Conservation (phyloP, 2,329 filamentous ascomycete species). For the Annulohypoxylon truncatum region DNA sequence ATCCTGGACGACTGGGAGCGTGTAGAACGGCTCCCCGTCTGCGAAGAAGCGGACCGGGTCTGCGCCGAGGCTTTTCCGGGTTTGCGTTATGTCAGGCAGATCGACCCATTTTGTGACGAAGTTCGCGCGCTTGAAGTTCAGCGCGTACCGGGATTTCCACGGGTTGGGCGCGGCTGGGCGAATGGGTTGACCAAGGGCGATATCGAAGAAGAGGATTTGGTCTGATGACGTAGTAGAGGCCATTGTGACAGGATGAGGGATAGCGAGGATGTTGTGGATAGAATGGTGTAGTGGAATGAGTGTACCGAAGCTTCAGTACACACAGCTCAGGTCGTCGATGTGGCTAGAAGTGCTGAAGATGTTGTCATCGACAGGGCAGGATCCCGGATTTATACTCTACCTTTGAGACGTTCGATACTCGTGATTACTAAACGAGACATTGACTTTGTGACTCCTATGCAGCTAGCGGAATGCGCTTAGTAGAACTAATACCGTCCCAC, state of each 20-base stretch:
- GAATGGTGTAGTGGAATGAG: neutral
- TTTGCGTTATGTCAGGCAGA: constrained; percentile 61
- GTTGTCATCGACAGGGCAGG: neutral
- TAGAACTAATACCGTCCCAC: neutral
- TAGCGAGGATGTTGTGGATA: neutral
- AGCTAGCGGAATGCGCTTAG: neutral
- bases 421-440: neutral
- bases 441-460: neutral
- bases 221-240: neutral
- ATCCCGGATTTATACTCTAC: neutral
- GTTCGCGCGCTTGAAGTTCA: constrained; percentile 55
- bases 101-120: constrained; percentile 60
- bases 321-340: neutral
- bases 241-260: neutral
- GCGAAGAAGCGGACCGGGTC: constrained; percentile 64
- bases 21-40: constrained; percentile 68
- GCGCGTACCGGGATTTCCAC: constrained; percentile 51
- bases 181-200: neutral
- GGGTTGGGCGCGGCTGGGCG: constrained; percentile 48
- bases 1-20: constrained; percentile 68
- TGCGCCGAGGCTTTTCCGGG: constrained; percentile 59
- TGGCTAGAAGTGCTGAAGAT: neutral
- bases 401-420: neutral
- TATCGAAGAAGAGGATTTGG: constrained; percentile 1
- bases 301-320: neutral